Evolutionary conservation across 2,329 filamentous ascomycete genomes (phyloP), one percentile per base, ranked within the genome.

Genomic region (Colletotrichum sojae): DNA sequence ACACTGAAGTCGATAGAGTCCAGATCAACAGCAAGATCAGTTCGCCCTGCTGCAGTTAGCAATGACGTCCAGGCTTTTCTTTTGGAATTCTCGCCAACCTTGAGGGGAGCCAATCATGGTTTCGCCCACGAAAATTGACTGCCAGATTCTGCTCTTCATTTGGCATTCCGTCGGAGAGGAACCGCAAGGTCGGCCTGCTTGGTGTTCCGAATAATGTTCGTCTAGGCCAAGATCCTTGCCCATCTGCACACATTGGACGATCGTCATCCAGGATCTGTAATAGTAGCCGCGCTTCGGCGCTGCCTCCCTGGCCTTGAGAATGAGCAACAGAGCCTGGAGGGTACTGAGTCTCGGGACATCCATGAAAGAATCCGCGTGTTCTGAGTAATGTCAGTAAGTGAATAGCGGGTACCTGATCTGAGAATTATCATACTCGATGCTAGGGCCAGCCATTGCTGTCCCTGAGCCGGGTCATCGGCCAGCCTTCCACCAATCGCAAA

Each of bases 201-300:
- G 87, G 78, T 98, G 96, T 52, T 91, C 89, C 67, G 92, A 90
- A 71, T 90, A 90, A 80, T 98, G 95, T 72, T 97, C 94, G 76
- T 98, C 91, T 6, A 98, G 84, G 20, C 94, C 94, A 39, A 98
- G 84, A 77, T 98, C 95, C 76, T 97, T 96, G 27, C 90, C 94
- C 94, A 98, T 97, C 54, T 94, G 92, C 8, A 97, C 92, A 71
- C 95, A 94, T 70, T 95, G 94, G 61, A 97, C 95, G 20, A 97
- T 90, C 5, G 93, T 94, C 90, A 98, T 97, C 95, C 96, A 98
- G 0, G 96, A 98, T 45, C 95, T 91, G 81, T 96, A 98, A 79
- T 96, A 98, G 78, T 98, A 98, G 1, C 96, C 96, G 69, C 94
- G 90, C 77, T 97, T 97, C 0, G 95, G 95, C 9, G 92, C 90